Evolutionary conservation across 140 eudicot genomes (phyloP), one percentile per base, ranked within the genome.

Genomic region (Anethum foeniculum): DNA sequence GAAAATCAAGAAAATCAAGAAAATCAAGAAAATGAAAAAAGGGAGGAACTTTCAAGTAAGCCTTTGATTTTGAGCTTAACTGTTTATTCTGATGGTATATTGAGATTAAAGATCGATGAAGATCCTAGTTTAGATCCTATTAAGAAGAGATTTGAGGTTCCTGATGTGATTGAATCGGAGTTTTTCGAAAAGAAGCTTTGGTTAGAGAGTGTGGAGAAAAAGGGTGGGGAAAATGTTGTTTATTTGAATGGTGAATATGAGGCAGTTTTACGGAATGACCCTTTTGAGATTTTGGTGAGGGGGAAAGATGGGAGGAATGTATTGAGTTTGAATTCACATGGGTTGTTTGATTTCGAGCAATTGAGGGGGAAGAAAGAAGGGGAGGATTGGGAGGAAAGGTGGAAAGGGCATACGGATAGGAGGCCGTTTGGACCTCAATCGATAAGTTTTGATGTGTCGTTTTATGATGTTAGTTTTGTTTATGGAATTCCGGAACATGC

Each of bases 401-500:
- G 89, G 79, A 80, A 89, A 62, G 84, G 86, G 19, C 99, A 95
- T 73, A 91, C 96, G 3, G 99, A 95, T 85, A 60, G 83, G 0
- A 80, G 99, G 79, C 99, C 99, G 0, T 88, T 86, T 27, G 99
- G 99, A 0, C 97, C 99, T 0, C 97, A 95, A 52, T 88, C 93
- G 27, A 93, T 93, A 83, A 93, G 98, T 77, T 91, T 93, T 49
- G 98, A 93, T 69, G 87, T 93, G 14, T 91, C 98, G 1, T 93
- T 93, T 73, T 78, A 93, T 64, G 97, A 83, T 41, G 93, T 94
- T 44, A 96, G 90, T 89, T 93, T 89, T 79, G 98, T 93, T 51
- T 93, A 89, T 56, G 98, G 98, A 0, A 93, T 93, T 32, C 97
- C 97, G 19, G 97, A 92, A 76, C 97, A 91, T 72, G 99, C 99